A percentile compares a stretch with the other conserved stretches of the same genome.
These are phyloP conservation scores for Papiliotrema flavescens DNA, from an alignment of 1,284 basidiomycete species.

Conservation along the genomic window DNA sequence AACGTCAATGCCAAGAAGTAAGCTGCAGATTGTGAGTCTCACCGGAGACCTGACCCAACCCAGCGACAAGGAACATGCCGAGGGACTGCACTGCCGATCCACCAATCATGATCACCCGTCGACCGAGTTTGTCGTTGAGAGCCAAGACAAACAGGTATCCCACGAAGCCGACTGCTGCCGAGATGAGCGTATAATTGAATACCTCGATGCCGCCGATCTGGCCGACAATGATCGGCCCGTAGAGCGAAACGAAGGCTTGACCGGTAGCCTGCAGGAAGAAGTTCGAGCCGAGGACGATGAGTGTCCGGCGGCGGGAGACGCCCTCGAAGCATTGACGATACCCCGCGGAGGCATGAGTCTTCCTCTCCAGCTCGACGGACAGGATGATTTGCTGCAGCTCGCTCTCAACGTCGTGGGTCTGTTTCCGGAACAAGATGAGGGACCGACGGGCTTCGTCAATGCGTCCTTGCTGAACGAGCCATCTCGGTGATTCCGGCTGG, in stretches of 20 bases:
- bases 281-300: slow-evolving; percentile 11
- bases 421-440: background rate
- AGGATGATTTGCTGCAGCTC: slow-evolving; percentile 1
- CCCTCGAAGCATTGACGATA: slow-evolving; percentile 7
- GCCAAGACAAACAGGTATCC: background rate
- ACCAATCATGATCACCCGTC: slow-evolving; percentile 2
- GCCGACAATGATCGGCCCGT: slow-evolving; percentile 5
- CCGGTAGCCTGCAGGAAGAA: slow-evolving; percentile 15
- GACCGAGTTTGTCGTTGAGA: background rate
- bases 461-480: too few relatives aligned
- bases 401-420: background rate
- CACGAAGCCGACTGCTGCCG: background rate
- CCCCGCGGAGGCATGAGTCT: background rate
- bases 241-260: slow-evolving; percentile 3
- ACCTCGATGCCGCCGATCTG: background rate
- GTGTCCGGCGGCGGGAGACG: slow-evolving; percentile 8
- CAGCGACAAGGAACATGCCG: too few relatives aligned
- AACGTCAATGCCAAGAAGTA: too few relatives aligned
- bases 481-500: too few relatives aligned
- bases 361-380: slow-evolving; percentile 2
- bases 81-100: background rate
- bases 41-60: too few relatives aligned
- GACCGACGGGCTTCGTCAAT: background rate
- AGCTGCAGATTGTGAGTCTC: too few relatives aligned
- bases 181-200: background rate